Evolutionary conservation across 1,139 yeast genomes (phyloP), one percentile per base, ranked within the genome.

Genomic region (Pichia kudriavzevii): DNA sequence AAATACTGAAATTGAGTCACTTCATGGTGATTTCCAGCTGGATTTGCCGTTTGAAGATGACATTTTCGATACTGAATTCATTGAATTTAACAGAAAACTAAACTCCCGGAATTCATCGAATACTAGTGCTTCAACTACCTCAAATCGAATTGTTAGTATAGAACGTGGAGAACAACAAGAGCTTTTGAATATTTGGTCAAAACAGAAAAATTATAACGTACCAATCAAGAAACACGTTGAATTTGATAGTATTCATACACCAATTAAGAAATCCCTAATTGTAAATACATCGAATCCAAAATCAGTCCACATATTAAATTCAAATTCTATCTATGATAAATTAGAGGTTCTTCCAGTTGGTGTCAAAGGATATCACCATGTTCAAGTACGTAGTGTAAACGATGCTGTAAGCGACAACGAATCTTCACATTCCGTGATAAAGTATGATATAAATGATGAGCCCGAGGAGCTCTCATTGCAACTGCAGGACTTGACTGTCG

Each of bases 171-270:
- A 52, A 12, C 45, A 46, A 25, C 39, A 42, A 7, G 60, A 55
- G 14, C 37, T 56, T 7, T 32, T 53, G 22, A 46, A 55, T 3
- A 56, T 57, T 25, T 57, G 61, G 61, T 53, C 56, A 19, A 44
- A 48, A 5, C 61, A 57, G 40, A 47, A 47, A 12, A 30, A 40
- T 11, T 52, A 40, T 43, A 34, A 45, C 27, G 28, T 44, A 13
- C 35, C 50, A 8, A 36, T 40, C 13, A 46, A 40, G 28, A 46
- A 44, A 26, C 37, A 44, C 1, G 39, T 42, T 7, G 46, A 45
- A 22, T 53, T 52, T 41, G 55, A 53, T 38, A 42, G 51, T 31
- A 44, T 53, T 7, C 43, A 49, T 30, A 47, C 50, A 24, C 58
- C 57, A 10, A 43, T 41, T 12, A 37, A 36, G 25, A 32, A 42